phyloP scores from a whole-genome alignment of 23 red algal species.

The Gracilaria caudata region DNA sequence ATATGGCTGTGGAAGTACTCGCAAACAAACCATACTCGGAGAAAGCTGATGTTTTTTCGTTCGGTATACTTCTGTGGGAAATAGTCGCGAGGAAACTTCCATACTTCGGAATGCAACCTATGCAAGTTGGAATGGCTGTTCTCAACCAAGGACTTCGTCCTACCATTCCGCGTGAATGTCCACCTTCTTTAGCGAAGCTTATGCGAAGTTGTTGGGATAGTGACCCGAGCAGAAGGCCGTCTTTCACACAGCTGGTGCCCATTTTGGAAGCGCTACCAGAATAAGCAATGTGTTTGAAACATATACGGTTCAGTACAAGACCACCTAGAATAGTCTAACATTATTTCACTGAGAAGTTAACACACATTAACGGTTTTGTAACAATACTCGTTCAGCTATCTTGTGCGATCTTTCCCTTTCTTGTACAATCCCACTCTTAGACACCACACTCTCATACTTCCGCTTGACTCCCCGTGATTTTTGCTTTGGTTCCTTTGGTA shows the following conservation, averaged over 20 bases:
- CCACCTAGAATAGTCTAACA: background rate
- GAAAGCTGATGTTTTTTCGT: constrained; percentile 99
- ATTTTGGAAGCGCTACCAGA: constrained; percentile 70
- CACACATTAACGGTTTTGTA: constrained; percentile 18
- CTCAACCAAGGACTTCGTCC: constrained; percentile 77
- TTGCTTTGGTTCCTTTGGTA: constrained; percentile 54
- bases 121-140: constrained; percentile 95
- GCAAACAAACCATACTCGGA: constrained; percentile 87
- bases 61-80: constrained; percentile 97
- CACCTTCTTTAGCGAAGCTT: constrained; percentile 60
- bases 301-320: background rate
- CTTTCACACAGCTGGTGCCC: constrained; percentile 66
- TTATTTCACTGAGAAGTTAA: constrained; percentile 12
- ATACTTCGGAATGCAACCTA: constrained; percentile 95
- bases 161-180: constrained; percentile 59
- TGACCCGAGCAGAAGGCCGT: constrained; percentile 74
- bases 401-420: constrained; percentile 63
- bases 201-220: constrained; percentile 89
- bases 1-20: constrained; percentile 98
- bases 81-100: constrained; percentile 85
- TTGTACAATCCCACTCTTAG: constrained; percentile 37
- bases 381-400: constrained; percentile 51
- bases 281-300: background rate
- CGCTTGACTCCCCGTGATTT: constrained; percentile 48
- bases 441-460: constrained; percentile 34